Base-by-base conservation (phyloP, 352 stramenopile genomes). In the Globisporangium spinosum region DNA sequence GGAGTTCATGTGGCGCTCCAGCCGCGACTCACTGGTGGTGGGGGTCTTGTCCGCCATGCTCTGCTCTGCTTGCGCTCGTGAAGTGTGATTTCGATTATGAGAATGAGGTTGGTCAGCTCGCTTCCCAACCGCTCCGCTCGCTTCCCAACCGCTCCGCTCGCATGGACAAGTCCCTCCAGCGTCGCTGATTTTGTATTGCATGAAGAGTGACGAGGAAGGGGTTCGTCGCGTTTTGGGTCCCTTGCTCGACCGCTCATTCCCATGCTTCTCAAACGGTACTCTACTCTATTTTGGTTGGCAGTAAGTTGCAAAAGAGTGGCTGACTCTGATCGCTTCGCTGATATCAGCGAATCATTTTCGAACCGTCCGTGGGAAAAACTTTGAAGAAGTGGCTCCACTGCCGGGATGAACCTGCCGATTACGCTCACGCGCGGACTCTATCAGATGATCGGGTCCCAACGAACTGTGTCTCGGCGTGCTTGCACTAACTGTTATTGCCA, bases 1-100 rank as follows among this genome's bases (percentile, higher is more conserved):
- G 60, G 60, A 43, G 49, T 34, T 29, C 60, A 66, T 66, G 60
- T 45, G 38, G 13, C 38, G 38, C 38, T 45, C 38, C 38, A 45
- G 38, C 10, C 38, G 12, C 1, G 38, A 45, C 0, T 45, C 38
- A 20, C 38, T 45, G 38, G 12, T 45, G 38, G 12, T 17, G 35
- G 35, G 0, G 35, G 0, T 45, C 12, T 45, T 45, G 38, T 20
- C 3, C 12, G 38, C 38, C 35, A 43, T 45, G 38, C 3, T 20
- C 0, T 45, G 13, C 0, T 45, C 3, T 45, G 17, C 38, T 45
- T 45, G 38, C 4, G 12, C 17, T 15, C 17, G 38, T 20, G 13
- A 20, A 45, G 38, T 17, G 12, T 45, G 38, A 20, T 20, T 45
- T 45, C 38, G 13, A 45, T 45, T 45, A 15, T 45, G 38, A 17